phyloP scores from a whole-genome alignment of 495 filamentous ascomycete species.

The Penicillium cinerascens region DNA sequence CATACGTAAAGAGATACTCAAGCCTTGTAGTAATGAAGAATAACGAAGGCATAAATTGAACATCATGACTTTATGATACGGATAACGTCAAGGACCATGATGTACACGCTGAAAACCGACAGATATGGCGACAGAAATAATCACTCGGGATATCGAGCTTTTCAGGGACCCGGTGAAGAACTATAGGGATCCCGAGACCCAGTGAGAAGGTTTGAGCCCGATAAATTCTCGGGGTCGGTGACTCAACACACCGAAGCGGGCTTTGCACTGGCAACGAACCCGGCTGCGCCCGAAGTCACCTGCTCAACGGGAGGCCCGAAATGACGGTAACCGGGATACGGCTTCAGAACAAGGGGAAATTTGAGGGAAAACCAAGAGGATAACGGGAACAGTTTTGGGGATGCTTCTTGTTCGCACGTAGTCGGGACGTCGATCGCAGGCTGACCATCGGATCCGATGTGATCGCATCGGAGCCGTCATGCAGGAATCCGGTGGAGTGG shows the following conservation, averaged over 20 bases:
- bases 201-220: conserved; percentile 8
- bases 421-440: not conserved
- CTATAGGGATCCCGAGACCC: not conserved
- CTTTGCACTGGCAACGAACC: conserved; percentile 10
- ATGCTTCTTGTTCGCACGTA: conserved; percentile 22
- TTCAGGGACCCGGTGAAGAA: too few species aligned
- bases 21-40: not conserved
- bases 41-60: not conserved
- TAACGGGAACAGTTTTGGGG: conserved; percentile 25
- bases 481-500: conserved; percentile 5
- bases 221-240: conserved; percentile 28
- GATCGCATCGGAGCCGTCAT: conserved; percentile 5
- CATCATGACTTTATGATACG: too few species aligned
- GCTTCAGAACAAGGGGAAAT: not conserved
- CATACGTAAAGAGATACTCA: not conserved
- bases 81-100: too few species aligned
- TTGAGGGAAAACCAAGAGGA: conserved; percentile 1
- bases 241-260: conserved; percentile 7
- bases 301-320: conserved; percentile 8
- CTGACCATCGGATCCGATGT: not conserved
- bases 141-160: too few species aligned
- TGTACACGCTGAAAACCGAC: too few species aligned
- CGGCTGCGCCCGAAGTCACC: conserved; percentile 34
- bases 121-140: too few species aligned
- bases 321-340: conserved; percentile 4